Conservation (phyloP, 2,329 filamentous ascomycete species). For the Ophiostoma ips region DNA sequence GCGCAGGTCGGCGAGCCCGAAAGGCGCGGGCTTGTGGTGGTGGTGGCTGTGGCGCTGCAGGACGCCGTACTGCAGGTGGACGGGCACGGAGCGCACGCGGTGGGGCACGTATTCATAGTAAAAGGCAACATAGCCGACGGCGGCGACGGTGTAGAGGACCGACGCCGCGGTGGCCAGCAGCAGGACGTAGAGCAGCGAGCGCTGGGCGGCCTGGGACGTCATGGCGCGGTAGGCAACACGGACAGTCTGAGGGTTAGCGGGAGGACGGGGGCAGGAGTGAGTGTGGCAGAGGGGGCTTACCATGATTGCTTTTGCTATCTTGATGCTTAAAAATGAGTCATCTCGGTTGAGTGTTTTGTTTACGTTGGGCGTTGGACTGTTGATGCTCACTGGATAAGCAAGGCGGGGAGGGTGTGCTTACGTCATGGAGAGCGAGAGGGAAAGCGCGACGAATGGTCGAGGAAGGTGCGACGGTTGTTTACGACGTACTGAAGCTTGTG, state of each 20-base stretch:
- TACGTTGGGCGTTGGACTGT: too few species aligned
- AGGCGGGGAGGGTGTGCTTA: too few species aligned
- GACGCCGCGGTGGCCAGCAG: constrained; percentile 30
- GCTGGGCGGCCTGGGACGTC: constrained; percentile 38
- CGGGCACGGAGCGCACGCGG: constrained; percentile 35
- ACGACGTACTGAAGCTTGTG: too few species aligned
- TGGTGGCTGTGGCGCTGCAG: constrained; percentile 17
- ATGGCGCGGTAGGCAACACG: constrained; percentile 21
- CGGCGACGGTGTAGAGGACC: constrained; percentile 33
- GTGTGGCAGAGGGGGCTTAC: too few species aligned
- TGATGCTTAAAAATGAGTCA: too few species aligned
- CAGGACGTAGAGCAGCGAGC: constrained; percentile 32
- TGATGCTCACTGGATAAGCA: too few species aligned
- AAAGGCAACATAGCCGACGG: constrained; percentile 36
- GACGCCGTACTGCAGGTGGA: constrained; percentile 45
- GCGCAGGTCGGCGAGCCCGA: constrained; percentile 34
- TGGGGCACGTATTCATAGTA: constrained; percentile 44
- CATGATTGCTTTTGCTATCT: too few species aligned
- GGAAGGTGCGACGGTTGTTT: too few species aligned
- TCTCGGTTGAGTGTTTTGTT: too few species aligned
- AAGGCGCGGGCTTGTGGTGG: constrained; percentile 31
- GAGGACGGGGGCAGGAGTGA: neutral
- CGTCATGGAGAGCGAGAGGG: too few species aligned
- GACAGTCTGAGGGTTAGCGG: too few species aligned
- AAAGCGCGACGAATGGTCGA: too few species aligned